phyloP scores from a whole-genome alignment of 805 yeast species.

The Lipomyces japonicus region DNA sequence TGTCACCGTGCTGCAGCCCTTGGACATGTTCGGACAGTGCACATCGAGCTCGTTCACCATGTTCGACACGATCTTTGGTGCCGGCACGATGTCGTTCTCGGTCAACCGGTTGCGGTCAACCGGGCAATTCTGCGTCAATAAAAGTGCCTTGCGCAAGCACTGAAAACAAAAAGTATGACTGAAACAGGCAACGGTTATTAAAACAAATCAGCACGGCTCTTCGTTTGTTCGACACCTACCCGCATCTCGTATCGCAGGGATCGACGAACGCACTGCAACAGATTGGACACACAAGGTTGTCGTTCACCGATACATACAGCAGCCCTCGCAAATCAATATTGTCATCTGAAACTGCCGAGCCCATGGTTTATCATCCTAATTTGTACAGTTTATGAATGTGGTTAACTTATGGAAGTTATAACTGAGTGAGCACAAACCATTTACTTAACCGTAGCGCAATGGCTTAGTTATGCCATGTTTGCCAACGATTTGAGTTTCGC shows the following conservation, averaged over 20 bases:
- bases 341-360: not conserved
- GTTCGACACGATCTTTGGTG: constrained; percentile 58
- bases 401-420: not conserved
- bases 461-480: no score
- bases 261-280: constrained; percentile 60
- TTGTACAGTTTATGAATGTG: not conserved
- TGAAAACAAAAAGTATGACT: constrained; percentile 58
- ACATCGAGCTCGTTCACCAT: constrained; percentile 60
- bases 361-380: constrained; percentile 10
- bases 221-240: constrained; percentile 32
- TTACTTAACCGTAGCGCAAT: no score
- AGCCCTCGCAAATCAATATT: constrained; percentile 16
- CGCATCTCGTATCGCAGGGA: constrained; percentile 62
- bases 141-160: constrained; percentile 42
- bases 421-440: not conserved
- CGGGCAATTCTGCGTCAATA: constrained; percentile 46
- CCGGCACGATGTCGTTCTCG: constrained; percentile 42
- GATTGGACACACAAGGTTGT: constrained; percentile 50
- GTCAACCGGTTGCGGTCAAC: constrained; percentile 54
- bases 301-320: constrained; percentile 21
- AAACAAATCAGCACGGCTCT: not conserved
- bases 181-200: not conserved
- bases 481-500: no score
- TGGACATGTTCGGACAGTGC: constrained; percentile 47
- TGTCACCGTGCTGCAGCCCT: constrained; percentile 59